Evolutionary conservation across 2,329 filamentous ascomycete genomes (phyloP).

Genomic region (Paraconiothyrium sp.): DNA sequence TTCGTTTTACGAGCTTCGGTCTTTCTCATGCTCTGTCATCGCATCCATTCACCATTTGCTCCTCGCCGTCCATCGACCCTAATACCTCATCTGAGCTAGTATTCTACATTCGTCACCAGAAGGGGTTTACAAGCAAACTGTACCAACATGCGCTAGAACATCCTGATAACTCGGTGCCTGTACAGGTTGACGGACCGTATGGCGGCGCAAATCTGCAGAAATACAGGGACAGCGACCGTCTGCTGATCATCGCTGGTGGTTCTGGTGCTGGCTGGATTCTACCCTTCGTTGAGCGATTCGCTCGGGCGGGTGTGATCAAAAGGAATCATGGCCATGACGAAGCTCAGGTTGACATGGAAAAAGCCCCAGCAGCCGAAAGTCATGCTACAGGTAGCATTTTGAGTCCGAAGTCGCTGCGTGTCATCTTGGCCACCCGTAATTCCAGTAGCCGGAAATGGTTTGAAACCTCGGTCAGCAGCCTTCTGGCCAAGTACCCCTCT

Average conservation of each 20-base stretch:
- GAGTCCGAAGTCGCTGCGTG: not conserved
- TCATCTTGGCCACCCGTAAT: not conserved
- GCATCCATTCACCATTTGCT: too few species aligned
- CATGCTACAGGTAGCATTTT: not conserved
- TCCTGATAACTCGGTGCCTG: too few species aligned
- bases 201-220: not conserved
- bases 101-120: too few species aligned
- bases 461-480: not conserved
- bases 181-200: not conserved
- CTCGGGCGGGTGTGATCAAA: slow-evolving; percentile 6
- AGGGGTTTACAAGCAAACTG: too few species aligned
- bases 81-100: too few species aligned
- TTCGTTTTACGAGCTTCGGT: too few species aligned
- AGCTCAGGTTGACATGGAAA: not conserved
- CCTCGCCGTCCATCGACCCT: too few species aligned
- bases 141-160: too few species aligned
- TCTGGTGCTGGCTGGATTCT: slow-evolving; percentile 65
- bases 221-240: slow-evolving; percentile 43
- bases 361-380: not conserved
- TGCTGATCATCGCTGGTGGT: slow-evolving; percentile 64
- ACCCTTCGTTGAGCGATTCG: slow-evolving; percentile 55
- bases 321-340: not conserved
- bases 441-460: not conserved
- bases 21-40: too few species aligned
- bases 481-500: slow-evolving; percentile 34